Percentiles rank a stretch among this genome's conserved stretches.
Conservation (phyloP, 805 yeast genomes). For the Lachancea dasiensis region DNA sequence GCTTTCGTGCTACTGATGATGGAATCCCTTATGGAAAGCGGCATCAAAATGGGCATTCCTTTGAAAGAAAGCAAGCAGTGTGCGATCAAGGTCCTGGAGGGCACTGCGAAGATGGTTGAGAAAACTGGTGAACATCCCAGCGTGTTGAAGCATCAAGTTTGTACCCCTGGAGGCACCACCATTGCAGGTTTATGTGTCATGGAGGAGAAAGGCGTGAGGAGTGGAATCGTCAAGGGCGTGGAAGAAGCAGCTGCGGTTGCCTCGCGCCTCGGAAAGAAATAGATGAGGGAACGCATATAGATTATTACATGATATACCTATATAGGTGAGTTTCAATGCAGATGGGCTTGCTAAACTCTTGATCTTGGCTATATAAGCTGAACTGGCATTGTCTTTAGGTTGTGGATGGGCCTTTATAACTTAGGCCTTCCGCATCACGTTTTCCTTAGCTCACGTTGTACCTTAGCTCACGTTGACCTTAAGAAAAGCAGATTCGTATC, state of each 20-base stretch:
- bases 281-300: slow-evolving; percentile 2
- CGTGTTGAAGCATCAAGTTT: slow-evolving; percentile 75
- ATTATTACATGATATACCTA: neutral
- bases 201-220: slow-evolving; percentile 87
- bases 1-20: slow-evolving; percentile 86
- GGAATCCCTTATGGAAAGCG: slow-evolving; percentile 92
- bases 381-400: too few species aligned
- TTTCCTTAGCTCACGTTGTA: too few species aligned
- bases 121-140: slow-evolving; percentile 85
- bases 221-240: slow-evolving; percentile 81
- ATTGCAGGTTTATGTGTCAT: slow-evolving; percentile 89
- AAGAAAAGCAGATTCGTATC: too few species aligned
- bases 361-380: too few species aligned
- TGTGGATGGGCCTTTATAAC: too few species aligned
- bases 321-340: too few species aligned
- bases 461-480: too few species aligned
- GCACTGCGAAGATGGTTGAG: slow-evolving; percentile 86
- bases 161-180: slow-evolving; percentile 98
- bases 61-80: slow-evolving; percentile 73
- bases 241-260: slow-evolving; percentile 90
- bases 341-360: too few species aligned
- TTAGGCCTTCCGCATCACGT: too few species aligned
- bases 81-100: slow-evolving; percentile 91
- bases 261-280: slow-evolving; percentile 47
- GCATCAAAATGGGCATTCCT: slow-evolving; percentile 90